These are phyloP conservation scores for Haberlea rhodopensis DNA, from an alignment of 257 asterid genomes.

Conservation along the genomic window DNA sequence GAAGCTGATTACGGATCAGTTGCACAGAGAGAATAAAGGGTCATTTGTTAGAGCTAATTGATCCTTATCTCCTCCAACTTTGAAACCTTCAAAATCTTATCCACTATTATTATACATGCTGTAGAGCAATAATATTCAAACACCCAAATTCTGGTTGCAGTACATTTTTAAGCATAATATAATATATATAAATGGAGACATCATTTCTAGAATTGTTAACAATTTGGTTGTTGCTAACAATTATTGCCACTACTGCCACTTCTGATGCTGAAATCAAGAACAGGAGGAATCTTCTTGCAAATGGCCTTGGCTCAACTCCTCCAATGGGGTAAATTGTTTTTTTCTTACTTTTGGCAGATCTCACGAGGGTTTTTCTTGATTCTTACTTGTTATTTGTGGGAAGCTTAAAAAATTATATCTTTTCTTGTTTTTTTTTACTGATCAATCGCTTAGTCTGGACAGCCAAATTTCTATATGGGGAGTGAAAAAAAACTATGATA, in stretches of 20 bases:
- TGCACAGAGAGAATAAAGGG: neutral
- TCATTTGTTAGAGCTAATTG: neutral
- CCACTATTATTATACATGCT: neutral
- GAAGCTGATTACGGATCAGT: neutral
- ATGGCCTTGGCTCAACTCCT: constrained; percentile 56
- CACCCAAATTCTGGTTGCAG: neutral
- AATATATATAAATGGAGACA: constrained; percentile 24
- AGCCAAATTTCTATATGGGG: no score
- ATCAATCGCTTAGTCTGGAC: neutral
- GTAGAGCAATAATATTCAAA: neutral
- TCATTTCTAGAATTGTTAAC: neutral
- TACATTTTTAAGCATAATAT: neutral
- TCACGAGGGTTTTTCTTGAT: constrained; percentile 9
- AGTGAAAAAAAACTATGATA: neutral
- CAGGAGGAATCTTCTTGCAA: constrained; percentile 34
- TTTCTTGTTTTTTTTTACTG: neutral
- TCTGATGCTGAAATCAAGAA: neutral
- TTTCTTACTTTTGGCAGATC: neutral
- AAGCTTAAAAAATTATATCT: neutral
- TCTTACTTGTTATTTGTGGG: neutral
- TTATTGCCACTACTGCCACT: neutral
- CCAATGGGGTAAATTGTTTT: constrained; percentile 43
- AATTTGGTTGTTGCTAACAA: constrained; percentile 15
- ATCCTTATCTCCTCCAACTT: neutral
- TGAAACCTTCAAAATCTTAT: neutral